Evolutionary conservation across 1,139 yeast genomes (phyloP).

Genomic region (Sugiyamaella novakii): DNA sequence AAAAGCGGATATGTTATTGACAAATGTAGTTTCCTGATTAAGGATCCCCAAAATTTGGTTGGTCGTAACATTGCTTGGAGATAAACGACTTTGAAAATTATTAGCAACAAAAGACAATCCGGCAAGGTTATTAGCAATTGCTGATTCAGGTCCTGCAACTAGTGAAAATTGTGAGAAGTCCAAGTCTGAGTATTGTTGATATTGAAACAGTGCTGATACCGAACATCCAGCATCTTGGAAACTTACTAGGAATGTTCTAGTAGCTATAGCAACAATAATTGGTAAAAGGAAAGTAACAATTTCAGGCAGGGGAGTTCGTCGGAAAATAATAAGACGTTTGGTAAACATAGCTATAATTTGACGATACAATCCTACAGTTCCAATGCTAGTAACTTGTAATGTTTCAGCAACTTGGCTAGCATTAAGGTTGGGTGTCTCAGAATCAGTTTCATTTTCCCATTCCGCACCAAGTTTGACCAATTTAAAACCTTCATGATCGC

Average conservation of each 20-base stretch:
- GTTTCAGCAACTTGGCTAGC: conserved; percentile 23
- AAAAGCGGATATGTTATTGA: conserved; percentile 29
- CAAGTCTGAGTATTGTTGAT: conserved; percentile 30
- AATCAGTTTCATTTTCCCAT: conserved; percentile 14
- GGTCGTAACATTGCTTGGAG: conserved; percentile 17
- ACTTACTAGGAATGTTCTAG: conserved; percentile 33
- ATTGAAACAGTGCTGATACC: conserved; percentile 25
- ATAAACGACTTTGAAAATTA: conserved; percentile 25
- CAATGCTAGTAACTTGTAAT: conserved; percentile 24
- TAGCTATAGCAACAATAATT: conserved; percentile 39
- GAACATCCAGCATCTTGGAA: conserved; percentile 35
- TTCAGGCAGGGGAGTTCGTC: conserved; percentile 38
- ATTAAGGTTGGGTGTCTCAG: conserved; percentile 6
- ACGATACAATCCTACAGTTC: conserved; percentile 30
- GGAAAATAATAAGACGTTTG: conserved; percentile 38
- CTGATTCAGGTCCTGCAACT: conserved; percentile 28
- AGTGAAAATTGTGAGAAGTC: conserved; percentile 23
- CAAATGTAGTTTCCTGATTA: conserved; percentile 24
- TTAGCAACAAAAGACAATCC: conserved; percentile 30
- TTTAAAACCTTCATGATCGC: conserved; percentile 37
- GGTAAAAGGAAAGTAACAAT: conserved; percentile 38
- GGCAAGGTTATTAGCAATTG: conserved; percentile 13
- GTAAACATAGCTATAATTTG: conserved; percentile 39
- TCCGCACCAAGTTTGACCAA: conserved; percentile 25
- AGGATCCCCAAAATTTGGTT: conserved; percentile 23